phyloP scores from a whole-genome alignment of 257 asterid species.

The Ocimum tenuiflorum region DNA sequence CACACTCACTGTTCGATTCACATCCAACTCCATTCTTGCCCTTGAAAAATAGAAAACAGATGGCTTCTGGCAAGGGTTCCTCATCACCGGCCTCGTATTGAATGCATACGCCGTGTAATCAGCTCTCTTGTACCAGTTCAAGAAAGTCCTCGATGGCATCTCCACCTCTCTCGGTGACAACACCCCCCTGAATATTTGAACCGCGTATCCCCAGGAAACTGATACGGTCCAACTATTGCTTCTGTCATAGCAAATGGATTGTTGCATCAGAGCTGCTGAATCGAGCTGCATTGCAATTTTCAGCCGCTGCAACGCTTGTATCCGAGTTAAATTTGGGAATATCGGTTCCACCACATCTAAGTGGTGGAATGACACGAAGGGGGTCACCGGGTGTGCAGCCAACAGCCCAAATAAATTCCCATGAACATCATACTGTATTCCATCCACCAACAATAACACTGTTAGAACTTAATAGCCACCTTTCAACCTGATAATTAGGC shows the following conservation, averaged over 20 bases:
- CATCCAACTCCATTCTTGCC: constrained; percentile 31
- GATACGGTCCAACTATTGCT: constrained; percentile 54
- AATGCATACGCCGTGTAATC: constrained; percentile 75
- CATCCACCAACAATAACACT: constrained; percentile 11
- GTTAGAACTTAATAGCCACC: constrained; percentile 22
- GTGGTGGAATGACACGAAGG: constrained; percentile 78
- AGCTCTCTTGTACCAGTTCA: constrained; percentile 79
- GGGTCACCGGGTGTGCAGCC: constrained; percentile 69
- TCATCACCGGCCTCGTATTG: constrained; percentile 77
- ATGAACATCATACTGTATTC: constrained; percentile 58
- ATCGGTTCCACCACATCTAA: constrained; percentile 81
- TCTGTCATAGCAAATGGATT: constrained; percentile 76
- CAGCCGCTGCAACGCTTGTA: constrained; percentile 53
- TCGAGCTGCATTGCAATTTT: constrained; percentile 57
- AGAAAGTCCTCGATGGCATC: constrained; percentile 84
- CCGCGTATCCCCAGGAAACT: constrained; percentile 81
- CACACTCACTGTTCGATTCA: constrained; percentile 40
- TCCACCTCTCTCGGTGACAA: constrained; percentile 76
- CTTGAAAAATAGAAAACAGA: constrained; percentile 53
- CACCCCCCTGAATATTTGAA: constrained; percentile 69
- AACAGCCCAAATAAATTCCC: constrained; percentile 71
- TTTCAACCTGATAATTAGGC: constrained; percentile 5
- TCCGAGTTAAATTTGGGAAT: constrained; percentile 58
- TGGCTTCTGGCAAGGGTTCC: constrained; percentile 77
- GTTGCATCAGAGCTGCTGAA: constrained; percentile 75